Conservation (phyloP, 2,329 filamentous ascomycete species). For the Diaporthe sp. region DNA sequence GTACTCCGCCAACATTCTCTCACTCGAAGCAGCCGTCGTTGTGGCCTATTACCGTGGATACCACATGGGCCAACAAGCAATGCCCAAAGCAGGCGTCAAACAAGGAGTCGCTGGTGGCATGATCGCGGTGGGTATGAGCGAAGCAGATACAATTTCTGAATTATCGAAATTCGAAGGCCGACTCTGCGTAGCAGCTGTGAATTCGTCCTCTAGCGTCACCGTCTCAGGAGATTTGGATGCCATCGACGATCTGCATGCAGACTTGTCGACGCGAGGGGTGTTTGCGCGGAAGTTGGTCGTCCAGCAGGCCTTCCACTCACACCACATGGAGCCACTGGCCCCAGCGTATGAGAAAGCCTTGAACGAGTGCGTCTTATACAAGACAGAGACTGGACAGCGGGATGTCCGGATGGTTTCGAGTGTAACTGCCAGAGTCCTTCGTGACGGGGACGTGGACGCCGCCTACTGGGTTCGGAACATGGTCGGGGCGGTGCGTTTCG, state of each 20-base stretch:
- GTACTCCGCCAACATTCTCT: background rate
- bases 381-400: background rate
- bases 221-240: constrained; percentile 48
- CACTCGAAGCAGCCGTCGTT: constrained; percentile 12
- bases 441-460: constrained; percentile 18
- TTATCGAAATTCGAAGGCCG: constrained; percentile 43
- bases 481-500: constrained; percentile 52
- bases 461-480: constrained; percentile 50
- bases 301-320: constrained; percentile 47
- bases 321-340: constrained; percentile 45
- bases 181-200: constrained; percentile 49
- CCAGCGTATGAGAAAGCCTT: constrained; percentile 40
- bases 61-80: background rate
- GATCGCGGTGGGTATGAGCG: constrained; percentile 59
- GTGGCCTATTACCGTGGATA: constrained; percentile 28
- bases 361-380: constrained; percentile 7
- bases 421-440: background rate
- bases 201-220: constrained; percentile 53
- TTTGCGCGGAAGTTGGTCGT: constrained; percentile 43
- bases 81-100: accelerated
- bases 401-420: background rate
- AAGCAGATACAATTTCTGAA: constrained; percentile 47
- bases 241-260: constrained; percentile 31
- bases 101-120: constrained; percentile 53
- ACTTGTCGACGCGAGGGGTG: constrained; percentile 37